Conservation (phyloP, 441 rosid genomes). For the Euphorbia corollata region DNA sequence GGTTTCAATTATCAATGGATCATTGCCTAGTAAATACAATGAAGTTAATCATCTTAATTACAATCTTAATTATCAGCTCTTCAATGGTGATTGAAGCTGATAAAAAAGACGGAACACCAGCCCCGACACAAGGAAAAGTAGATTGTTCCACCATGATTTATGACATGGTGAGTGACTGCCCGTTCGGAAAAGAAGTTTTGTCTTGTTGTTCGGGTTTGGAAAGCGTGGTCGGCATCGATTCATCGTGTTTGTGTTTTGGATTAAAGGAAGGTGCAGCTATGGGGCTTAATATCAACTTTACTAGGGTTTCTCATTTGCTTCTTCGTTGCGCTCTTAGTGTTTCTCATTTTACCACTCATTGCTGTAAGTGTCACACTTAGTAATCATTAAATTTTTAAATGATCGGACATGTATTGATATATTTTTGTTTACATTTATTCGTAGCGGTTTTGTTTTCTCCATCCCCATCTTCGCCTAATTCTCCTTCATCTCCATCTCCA, state of each 20-base stretch:
- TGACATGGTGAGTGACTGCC: conserved; percentile 22
- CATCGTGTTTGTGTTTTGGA: conserved; percentile 33
- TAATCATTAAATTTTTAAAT: background rate
- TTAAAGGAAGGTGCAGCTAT: conserved; percentile 14
- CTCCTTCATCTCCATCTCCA: background rate
- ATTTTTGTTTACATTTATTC: background rate
- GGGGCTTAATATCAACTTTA: conserved; percentile 29
- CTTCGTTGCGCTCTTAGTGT: conserved; percentile 20
- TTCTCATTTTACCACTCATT: conserved; percentile 14
- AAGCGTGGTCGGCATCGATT: conserved; percentile 12
- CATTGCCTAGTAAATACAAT: background rate
- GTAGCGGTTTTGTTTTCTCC: background rate
- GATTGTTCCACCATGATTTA: conserved; percentile 23
- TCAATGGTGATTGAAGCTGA: background rate
- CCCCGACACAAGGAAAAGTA: background rate
- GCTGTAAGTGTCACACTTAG: conserved; percentile 4
- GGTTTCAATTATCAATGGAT: too few relatives aligned
- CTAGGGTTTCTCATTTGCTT: conserved; percentile 22
- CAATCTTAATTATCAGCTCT: background rate
- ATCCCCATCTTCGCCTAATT: background rate
- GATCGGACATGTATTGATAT: background rate
- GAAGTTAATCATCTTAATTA: background rate
- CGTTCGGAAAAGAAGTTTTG: background rate
- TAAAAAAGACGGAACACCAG: background rate
- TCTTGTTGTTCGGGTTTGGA: conserved; percentile 33